A percentile compares a stretch with the other conserved stretches of the same genome.
Evolutionary conservation across 805 yeast genomes (phyloP).

Genomic region (Sugiyamaella smithiae): DNA sequence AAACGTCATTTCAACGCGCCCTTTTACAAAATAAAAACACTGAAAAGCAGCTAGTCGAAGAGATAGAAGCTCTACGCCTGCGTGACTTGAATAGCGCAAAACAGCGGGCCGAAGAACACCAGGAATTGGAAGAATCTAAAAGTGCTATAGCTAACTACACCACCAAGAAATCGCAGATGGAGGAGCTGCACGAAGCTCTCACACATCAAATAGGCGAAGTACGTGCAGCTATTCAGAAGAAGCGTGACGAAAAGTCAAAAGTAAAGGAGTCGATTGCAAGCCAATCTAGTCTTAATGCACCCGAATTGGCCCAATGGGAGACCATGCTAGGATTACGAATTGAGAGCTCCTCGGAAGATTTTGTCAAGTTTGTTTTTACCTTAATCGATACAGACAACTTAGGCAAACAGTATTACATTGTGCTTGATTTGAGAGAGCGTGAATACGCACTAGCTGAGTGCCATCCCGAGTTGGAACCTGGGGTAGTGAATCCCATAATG

Average conservation of each 20-base stretch:
- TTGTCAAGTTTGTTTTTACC: slow-evolving; percentile 47
- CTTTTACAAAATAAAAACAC: slow-evolving; percentile 21
- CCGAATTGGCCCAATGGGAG: slow-evolving; percentile 54
- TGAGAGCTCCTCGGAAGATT: slow-evolving; percentile 47
- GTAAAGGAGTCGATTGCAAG: slow-evolving; percentile 34
- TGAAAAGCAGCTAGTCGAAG: slow-evolving; percentile 32
- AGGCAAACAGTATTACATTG: slow-evolving; percentile 42
- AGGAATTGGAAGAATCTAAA: slow-evolving; percentile 28
- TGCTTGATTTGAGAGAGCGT: slow-evolving; percentile 46
- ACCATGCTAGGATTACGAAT: slow-evolving; percentile 53
- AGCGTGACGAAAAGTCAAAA: slow-evolving; percentile 35
- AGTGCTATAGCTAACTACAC: slow-evolving; percentile 26
- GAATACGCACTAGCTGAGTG: slow-evolving; percentile 36
- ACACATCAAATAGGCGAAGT: slow-evolving; percentile 35
- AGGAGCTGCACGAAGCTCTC: slow-evolving; percentile 22
- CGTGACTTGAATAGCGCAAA: slow-evolving; percentile 21
- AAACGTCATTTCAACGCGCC: slow-evolving; percentile 23
- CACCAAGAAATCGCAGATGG: slow-evolving; percentile 28
- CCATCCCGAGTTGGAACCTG: slow-evolving; percentile 39
- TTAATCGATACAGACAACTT: slow-evolving; percentile 47
- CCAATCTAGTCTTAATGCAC: slow-evolving; percentile 49
- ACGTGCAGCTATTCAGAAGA: slow-evolving; percentile 31
- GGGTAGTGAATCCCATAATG: slow-evolving; percentile 22
- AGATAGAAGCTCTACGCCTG: slow-evolving; percentile 29
- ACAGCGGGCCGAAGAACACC: slow-evolving; percentile 25